phyloP scores from a whole-genome alignment of 495 filamentous ascomycete species.

The Aspergillus carlsbadensis region DNA sequence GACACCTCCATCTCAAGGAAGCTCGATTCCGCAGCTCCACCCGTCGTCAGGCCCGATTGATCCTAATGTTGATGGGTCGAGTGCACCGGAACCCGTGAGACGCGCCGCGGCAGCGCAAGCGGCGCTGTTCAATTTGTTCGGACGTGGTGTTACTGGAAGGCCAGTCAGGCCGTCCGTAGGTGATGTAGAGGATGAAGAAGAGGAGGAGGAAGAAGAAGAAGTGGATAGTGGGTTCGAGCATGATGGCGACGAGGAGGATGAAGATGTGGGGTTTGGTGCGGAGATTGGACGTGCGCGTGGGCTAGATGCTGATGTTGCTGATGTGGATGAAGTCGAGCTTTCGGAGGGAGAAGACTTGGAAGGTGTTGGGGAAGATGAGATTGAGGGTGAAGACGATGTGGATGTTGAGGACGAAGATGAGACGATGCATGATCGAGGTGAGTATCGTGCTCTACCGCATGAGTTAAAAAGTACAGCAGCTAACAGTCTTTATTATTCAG shows the following conservation, averaged over 20 bases:
- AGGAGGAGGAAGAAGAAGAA: slow-evolving; percentile 17
- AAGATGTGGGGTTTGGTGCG: slow-evolving; percentile 11
- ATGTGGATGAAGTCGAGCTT: slow-evolving; percentile 22
- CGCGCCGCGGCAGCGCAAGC: slow-evolving; percentile 24
- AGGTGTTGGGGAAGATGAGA: slow-evolving; percentile 34
- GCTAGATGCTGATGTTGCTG: slow-evolving; percentile 17
- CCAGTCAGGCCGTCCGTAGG: slow-evolving; percentile 13
- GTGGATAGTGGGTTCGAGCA: slow-evolving; percentile 9
- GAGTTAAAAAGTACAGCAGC: background rate
- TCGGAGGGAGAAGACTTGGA: slow-evolving; percentile 25
- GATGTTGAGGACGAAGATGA: slow-evolving; percentile 40
- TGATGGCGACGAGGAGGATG: slow-evolving; percentile 17
- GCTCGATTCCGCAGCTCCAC: slow-evolving; percentile 33
- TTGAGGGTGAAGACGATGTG: slow-evolving; percentile 40
- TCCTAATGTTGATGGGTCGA: slow-evolving; percentile 6
- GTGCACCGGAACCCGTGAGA: slow-evolving; percentile 5
- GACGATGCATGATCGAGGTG: slow-evolving; percentile 42
- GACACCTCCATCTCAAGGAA: slow-evolving; percentile 36
- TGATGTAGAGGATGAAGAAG: slow-evolving; percentile 6
- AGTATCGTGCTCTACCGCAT: background rate
- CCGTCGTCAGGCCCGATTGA: slow-evolving; percentile 33
- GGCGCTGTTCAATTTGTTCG: slow-evolving; percentile 36
- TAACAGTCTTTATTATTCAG: background rate
- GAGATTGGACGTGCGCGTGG: slow-evolving; percentile 7
- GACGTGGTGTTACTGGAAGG: slow-evolving; percentile 26